Conservation (phyloP, 345 rosid species). For the thale cress (Arabidopsis thaliana) region DNA sequence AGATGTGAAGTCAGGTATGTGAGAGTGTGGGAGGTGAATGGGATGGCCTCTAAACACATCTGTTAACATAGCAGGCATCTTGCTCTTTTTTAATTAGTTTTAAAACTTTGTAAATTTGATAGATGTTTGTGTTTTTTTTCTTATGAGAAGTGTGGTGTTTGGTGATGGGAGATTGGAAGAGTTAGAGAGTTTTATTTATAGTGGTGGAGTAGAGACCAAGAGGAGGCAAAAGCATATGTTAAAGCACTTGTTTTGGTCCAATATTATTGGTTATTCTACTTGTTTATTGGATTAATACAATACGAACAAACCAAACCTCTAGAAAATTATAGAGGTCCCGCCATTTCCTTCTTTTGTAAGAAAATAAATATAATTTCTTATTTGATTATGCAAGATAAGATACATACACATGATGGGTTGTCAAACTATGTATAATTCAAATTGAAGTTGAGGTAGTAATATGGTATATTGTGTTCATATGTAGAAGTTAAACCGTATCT, state of each 20-base stretch:
- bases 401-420: conserved; percentile 30
- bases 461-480: conserved; percentile 5
- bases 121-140: conserved; percentile 10
- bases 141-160: conserved; percentile 25
- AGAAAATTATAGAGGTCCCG: conserved; percentile 48
- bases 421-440: conserved; percentile 18
- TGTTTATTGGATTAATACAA: conserved; percentile 40
- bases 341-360: conserved; percentile 42
- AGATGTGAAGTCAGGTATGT: conserved; percentile 65
- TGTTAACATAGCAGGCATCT: conserved; percentile 52
- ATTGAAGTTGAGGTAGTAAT: background rate
- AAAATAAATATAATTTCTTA: conserved; percentile 2
- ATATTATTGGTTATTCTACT: conserved; percentile 39
- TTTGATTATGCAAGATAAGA: conserved; percentile 37
- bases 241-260: conserved; percentile 22
- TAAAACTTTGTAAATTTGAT: background rate
- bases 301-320: conserved; percentile 48
- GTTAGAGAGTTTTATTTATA: conserved; percentile 40
- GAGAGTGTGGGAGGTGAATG: conserved; percentile 53
- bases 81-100: background rate
- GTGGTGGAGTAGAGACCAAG: conserved; percentile 36
- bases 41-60: conserved; percentile 60
- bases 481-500: conserved; percentile 13
- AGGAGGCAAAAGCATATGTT: conserved; percentile 35
- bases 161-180: conserved; percentile 31